Base-by-base conservation (phyloP, 495 filamentous ascomycete species). In the Penicillium parvum region DNA sequence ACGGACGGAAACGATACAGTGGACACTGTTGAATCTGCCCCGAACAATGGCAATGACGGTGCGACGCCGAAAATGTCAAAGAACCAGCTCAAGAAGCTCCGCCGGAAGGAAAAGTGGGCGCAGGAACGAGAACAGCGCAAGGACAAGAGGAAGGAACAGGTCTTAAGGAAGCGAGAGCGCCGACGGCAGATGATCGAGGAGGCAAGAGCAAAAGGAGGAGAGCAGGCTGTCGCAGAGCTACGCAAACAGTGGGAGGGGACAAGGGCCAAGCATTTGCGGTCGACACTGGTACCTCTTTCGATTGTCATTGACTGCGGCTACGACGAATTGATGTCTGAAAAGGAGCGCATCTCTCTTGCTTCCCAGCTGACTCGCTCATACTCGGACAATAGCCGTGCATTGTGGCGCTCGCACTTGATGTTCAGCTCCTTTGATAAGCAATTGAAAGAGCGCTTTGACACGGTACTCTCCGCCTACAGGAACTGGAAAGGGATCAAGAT, bases 271-370 rank as follows among this genome's bases (percentile, higher is more conserved):
- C 39, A 66, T 57, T 34, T 45, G 25, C 59, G 57, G 39, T 66
- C 70, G 18, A 62, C 68, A 29, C 68, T 76, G 47, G 66, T 90
- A 5, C 90, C 91, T 2, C 63, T 97, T 5, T 76, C 87, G 0
- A 55, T 97, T 50, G 67, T 99, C 26, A 64, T 99, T 49, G 92
- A 99, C 61, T 97, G 94, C 61, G 81, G 85, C 47, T 99, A 91
- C 50, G 88, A 99, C 50, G 76, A 85, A 8, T 70, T 91, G 53
- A 99, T 99, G 92, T 71, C 67, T 19, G 80, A 85, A 0, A 79
- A 83, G 39, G 94, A 99, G 57, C 70, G 87, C 12, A 81, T 85
- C 6, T 96, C 89, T 3, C 74, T 98, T 7, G 79, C 75, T 2
- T 75, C 76, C 18, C 92, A 99, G 63, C 64, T 99, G 40, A 92